Conservation (phyloP, 1,284 basidiomycete genomes). For the Schizophyllum amplum region DNA sequence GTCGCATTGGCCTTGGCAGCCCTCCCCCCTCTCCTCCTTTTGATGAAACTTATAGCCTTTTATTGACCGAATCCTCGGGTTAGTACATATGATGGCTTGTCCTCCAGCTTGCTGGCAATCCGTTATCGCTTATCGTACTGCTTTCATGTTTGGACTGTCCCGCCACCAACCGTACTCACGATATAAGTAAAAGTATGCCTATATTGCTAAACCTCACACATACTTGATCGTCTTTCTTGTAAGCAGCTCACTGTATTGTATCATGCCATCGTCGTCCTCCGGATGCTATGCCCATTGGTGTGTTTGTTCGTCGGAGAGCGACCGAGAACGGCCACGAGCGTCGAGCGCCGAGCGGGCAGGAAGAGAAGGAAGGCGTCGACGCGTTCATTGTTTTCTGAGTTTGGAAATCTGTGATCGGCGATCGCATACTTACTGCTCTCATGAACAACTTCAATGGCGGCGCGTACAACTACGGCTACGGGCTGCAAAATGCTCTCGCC, state of each 20-base stretch:
- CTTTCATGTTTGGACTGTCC: constrained; percentile 9
- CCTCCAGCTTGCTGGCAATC: constrained; percentile 13
- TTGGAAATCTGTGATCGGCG: neutral
- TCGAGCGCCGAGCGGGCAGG: no score
- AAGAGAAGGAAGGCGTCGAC: no score
- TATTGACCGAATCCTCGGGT: constrained; percentile 20
- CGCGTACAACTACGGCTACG: neutral
- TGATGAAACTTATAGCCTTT: constrained; percentile 8
- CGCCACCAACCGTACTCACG: constrained; percentile 9
- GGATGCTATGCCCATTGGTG: no score
- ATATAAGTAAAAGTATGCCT: constrained; percentile 24
- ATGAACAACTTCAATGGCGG: neutral
- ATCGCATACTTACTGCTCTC: neutral
- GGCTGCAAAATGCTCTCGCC: neutral
- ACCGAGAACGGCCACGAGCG: no score
- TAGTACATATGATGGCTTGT: constrained; percentile 24
- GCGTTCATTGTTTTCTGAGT: no score
- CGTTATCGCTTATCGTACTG: constrained; percentile 20
- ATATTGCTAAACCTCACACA: constrained; percentile 14
- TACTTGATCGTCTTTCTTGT: no score
- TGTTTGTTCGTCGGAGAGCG: no score
- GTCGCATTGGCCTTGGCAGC: neutral
- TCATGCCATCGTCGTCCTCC: no score
- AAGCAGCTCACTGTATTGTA: no score
- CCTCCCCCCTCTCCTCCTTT: neutral